These are phyloP conservation scores for Colletotrichum filicis DNA, from an alignment of 2,329 filamentous ascomycete genomes.

Conservation along the genomic window DNA sequence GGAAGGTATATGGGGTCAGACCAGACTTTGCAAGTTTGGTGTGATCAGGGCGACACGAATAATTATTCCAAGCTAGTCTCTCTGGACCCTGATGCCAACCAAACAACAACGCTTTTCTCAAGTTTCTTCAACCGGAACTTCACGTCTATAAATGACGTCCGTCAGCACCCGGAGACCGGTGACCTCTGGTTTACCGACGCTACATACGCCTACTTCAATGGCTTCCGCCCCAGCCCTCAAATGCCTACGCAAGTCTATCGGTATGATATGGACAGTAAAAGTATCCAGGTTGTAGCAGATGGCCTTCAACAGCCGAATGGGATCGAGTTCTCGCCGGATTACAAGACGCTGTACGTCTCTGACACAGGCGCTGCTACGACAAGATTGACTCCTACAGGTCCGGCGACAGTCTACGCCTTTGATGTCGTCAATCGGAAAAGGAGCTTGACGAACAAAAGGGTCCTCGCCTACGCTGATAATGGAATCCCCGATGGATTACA, in stretches of 20 bases:
- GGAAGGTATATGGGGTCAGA: no score
- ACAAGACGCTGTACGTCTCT: conserved; percentile 56
- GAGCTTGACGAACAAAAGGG: conserved; percentile 51
- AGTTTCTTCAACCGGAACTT: conserved; percentile 44
- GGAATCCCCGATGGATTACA: conserved; percentile 60
- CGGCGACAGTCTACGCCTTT: conserved; percentile 28
- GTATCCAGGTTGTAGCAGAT: conserved; percentile 57
- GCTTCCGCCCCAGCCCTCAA: conserved; percentile 54
- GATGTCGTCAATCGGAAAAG: conserved; percentile 17
- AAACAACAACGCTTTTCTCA: conserved; percentile 28
- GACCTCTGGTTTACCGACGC: conserved; percentile 63
- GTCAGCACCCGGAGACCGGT: conserved; percentile 51
- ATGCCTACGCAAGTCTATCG: conserved; percentile 61
- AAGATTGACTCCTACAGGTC: conserved; percentile 6
- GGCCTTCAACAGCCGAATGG: conserved; percentile 59
- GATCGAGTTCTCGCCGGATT: conserved; percentile 56
- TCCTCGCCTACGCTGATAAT: conserved; percentile 60
- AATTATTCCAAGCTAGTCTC: conserved; percentile 29
- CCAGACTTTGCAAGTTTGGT: conserved; percentile 35
- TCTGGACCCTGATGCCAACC: conserved; percentile 35
- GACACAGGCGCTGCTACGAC: conserved; percentile 46
- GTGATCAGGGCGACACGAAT: conserved; percentile 32
- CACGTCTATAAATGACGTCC: conserved; percentile 61
- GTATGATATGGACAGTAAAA: conserved; percentile 51
- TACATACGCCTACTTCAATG: conserved; percentile 58